Base-by-base conservation (phyloP, 441 rosid genomes). In the Erysimum pusillum region DNA sequence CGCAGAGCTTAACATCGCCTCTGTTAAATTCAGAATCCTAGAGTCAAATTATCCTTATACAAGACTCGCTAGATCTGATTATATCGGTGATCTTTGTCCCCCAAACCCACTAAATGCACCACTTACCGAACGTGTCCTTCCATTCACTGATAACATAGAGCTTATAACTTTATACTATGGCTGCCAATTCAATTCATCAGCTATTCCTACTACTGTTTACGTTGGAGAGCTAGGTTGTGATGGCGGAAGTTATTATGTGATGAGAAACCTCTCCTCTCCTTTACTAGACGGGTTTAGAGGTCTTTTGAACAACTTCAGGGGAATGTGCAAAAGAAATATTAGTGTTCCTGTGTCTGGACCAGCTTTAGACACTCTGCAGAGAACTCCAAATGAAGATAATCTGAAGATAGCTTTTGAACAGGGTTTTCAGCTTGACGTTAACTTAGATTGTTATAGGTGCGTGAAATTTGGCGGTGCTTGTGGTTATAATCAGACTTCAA, bases 391-490 rank as follows among this genome's bases (percentile, higher is more conserved):
- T 7, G 0, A 0, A 17, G 76, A 20, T 0, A 42, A 69, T 60
- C 51, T 46, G 4, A 15, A n/a, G 20, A 46, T 2, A 2, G 51
- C 51, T 46, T 2, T 25, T 6, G 15, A 22, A 0, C 49, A 28
- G 4, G 90, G 91, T 25, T 87, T 87, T 45, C 77, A 66, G 70
- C 46, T 87, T 65, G 12, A 14, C 46, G 81, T 86, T 83, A 2
- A 8, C 32, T 76, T 45, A 11, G 35, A 61, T 9, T 83, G 88
- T 56, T 41, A 13, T 5, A 1, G 1, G 6, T 89, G 88, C 34
- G 0, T 10, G 14, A 0, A 2, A 0, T 41, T 4, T 0, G 78
- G 73, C 0, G 91, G 90, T 7, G 25, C 9, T 39, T 86, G 88
- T 49, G 94, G 91, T 46, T 63, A 41, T 31, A 51, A 79, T 57